Evolutionary conservation across 495 filamentous ascomycete genomes (phyloP).

Genomic region (Viridothelium virens): DNA sequence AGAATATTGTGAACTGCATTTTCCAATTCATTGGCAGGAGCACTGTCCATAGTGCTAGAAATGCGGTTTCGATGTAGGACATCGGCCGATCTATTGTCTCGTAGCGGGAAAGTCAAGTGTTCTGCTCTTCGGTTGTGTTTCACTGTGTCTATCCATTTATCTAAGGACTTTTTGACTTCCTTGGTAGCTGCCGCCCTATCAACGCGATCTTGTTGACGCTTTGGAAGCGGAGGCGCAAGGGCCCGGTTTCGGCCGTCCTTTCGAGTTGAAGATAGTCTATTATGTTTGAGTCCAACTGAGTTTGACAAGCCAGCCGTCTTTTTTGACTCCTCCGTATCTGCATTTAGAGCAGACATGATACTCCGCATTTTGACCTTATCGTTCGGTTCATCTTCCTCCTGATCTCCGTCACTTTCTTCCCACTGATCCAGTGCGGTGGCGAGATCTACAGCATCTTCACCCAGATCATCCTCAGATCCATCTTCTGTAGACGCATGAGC

Average conservation of each 20-base stretch:
- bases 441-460: constrained; percentile 80
- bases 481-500: constrained; percentile 35
- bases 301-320: neutral
- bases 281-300: constrained; percentile 61
- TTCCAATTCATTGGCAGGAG: constrained; percentile 73
- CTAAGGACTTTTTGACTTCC: constrained; percentile 83
- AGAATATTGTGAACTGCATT: constrained; percentile 76
- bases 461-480: constrained; percentile 46
- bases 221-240: constrained; percentile 75
- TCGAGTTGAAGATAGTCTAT: constrained; percentile 58
- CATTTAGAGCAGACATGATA: constrained; percentile 61
- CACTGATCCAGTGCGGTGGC: constrained; percentile 72
- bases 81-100: constrained; percentile 45
- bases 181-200: constrained; percentile 80
- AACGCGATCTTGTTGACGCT: constrained; percentile 79
- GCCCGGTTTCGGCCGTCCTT: constrained; percentile 55
- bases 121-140: constrained; percentile 89
- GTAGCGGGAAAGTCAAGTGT: constrained; percentile 82
- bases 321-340: constrained; percentile 18
- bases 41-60: constrained; percentile 44
- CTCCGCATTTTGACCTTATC: constrained; percentile 58
- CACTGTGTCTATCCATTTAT: constrained; percentile 88
- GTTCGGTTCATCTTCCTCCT: constrained; percentile 48
- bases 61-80: constrained; percentile 33
- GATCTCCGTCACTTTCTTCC: constrained; percentile 52